A percentile compares a stretch with the other conserved stretches of the same genome.
Conservation (phyloP, 2,329 filamentous ascomycete species). For the Curvularia sp. region DNA sequence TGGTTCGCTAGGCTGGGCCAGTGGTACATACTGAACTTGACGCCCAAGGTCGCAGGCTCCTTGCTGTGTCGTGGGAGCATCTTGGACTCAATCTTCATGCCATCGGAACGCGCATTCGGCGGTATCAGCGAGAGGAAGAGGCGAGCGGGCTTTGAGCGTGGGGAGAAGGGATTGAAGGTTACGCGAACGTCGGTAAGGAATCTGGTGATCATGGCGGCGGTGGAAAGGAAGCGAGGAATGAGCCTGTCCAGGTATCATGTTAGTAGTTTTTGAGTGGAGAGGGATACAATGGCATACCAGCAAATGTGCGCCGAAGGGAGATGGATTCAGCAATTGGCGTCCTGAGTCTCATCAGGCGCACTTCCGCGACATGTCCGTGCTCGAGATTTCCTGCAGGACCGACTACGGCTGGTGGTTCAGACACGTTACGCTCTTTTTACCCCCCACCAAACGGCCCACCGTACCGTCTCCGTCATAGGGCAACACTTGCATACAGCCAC, state of each 20-base stretch:
- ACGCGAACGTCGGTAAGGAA: constrained; percentile 86
- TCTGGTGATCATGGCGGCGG: constrained; percentile 75
- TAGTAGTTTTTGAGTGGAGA: background rate
- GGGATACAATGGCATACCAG: constrained; percentile 1
- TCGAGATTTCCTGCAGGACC: constrained; percentile 17
- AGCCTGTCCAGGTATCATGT: background rate
- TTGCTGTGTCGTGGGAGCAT: constrained; percentile 74
- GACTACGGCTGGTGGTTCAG: constrained; percentile 24
- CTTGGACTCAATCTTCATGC: constrained; percentile 79
- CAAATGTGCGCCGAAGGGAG: background rate
- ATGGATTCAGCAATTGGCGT: constrained; percentile 10
- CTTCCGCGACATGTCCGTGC: constrained; percentile 33
- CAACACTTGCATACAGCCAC: constrained; percentile 29
- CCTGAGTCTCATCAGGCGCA: constrained; percentile 9
- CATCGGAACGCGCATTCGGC: constrained; percentile 73
- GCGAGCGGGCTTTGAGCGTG: constrained; percentile 79
- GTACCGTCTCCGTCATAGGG: constrained; percentile 42
- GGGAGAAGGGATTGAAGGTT: constrained; percentile 91
- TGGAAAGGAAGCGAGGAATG: background rate
- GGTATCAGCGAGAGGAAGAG: constrained; percentile 88
- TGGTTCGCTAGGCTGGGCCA: background rate
- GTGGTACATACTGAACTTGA: constrained; percentile 80
- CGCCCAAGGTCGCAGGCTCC: constrained; percentile 70
- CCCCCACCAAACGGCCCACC: constrained; percentile 31
- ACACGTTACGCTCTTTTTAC: constrained; percentile 22